Evolutionary conservation across 2,329 filamentous ascomycete genomes (phyloP).

Genomic region (Colletotrichum cereale): DNA sequence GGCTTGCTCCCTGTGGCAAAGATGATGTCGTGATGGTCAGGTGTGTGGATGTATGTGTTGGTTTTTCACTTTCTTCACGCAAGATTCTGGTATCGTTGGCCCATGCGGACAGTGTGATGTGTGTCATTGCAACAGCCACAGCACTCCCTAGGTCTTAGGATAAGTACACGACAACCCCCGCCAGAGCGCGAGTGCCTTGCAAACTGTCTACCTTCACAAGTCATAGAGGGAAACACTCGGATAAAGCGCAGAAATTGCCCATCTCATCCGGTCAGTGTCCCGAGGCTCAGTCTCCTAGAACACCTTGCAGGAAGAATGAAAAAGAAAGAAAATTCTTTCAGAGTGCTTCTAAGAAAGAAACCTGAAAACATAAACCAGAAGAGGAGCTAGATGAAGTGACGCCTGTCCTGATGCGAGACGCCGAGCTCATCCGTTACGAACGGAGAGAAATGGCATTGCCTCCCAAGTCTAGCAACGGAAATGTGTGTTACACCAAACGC

Average conservation of each 20-base stretch:
- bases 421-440: slow-evolving; percentile 3
- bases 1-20: background rate
- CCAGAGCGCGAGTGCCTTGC: background rate
- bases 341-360: background rate
- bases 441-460: slow-evolving; percentile 11
- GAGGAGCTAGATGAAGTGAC: background rate
- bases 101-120: background rate
- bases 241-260: background rate
- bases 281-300: background rate
- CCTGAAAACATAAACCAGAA: background rate
- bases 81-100: background rate
- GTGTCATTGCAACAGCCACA: slow-evolving; percentile 24
- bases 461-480: slow-evolving; percentile 27
- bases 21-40: background rate
- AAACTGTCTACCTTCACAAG: background rate
- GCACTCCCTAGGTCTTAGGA: background rate
- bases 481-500: slow-evolving; percentile 4
- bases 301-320: background rate
- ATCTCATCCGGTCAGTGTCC: background rate
- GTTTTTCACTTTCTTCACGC: background rate
- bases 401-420: slow-evolving; percentile 32
- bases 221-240: background rate
- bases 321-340: too few species aligned
- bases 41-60: background rate
- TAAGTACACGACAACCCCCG: background rate